Percentiles rank a stretch among this genome's conserved stretches.
These are phyloP conservation scores for Suaeda aralocaspica DNA, from an alignment of 148 eudicot species.

Conservation along the genomic window DNA sequence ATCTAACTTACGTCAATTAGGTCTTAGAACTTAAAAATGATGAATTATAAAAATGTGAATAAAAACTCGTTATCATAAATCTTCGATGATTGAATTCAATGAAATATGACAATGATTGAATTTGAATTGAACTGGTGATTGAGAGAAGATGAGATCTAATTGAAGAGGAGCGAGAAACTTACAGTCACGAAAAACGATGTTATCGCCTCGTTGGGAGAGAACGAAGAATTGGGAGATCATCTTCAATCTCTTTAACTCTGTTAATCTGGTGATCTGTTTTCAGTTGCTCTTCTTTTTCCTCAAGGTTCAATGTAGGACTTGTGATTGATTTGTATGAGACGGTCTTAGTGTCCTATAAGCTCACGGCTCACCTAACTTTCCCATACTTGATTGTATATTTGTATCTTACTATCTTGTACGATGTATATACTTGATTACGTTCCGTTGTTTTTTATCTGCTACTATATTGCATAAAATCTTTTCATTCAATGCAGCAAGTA, in stretches of 20 bases:
- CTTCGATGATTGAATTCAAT: conserved; percentile 3
- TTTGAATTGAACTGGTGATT: neutral
- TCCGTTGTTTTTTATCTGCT: too few relatives aligned
- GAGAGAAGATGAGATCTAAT: conserved; percentile 24
- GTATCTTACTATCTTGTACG: too few relatives aligned
- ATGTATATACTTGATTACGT: too few relatives aligned
- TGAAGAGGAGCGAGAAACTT: conserved; percentile 29
- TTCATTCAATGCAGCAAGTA: too few relatives aligned
- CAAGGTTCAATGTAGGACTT: too few relatives aligned
- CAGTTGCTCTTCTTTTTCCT: too few relatives aligned
- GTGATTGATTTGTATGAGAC: too few relatives aligned
- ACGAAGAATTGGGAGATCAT: conserved; percentile 96
- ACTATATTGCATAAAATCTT: too few relatives aligned
- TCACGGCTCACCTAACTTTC: too few relatives aligned
- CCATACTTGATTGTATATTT: too few relatives aligned
- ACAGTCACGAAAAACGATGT: conserved; percentile 94
- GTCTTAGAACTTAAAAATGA: neutral
- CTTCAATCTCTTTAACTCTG: neutral
- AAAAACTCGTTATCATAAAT: neutral
- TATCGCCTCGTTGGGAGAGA: conserved; percentile 88
- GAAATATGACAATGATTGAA: neutral
- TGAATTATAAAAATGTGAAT: neutral
- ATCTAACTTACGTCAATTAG: neutral
- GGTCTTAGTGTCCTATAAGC: too few relatives aligned
- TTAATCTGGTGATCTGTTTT: neutral